These are phyloP conservation scores for Hemisphaericaspora xylofermentans DNA, from an alignment of 1,139 yeast genomes.

Conservation along the genomic window DNA sequence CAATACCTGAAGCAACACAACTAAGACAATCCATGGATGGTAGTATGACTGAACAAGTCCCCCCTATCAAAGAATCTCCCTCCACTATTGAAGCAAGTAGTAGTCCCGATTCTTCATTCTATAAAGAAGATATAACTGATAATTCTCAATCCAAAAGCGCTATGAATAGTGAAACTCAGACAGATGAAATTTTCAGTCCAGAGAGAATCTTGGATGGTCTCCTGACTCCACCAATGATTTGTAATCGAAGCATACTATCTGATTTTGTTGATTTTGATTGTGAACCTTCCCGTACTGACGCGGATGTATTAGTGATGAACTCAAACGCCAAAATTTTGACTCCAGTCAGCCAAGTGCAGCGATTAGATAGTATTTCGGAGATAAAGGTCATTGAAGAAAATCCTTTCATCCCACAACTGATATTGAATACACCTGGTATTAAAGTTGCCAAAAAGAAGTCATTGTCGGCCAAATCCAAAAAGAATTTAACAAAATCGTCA, in stretches of 20 bases:
- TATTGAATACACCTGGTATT: background rate
- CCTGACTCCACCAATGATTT: background rate
- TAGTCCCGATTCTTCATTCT: slow-evolving; percentile 18
- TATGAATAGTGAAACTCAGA: slow-evolving; percentile 10
- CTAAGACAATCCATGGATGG: background rate
- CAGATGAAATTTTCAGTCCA: slow-evolving; percentile 17
- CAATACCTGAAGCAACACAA: background rate
- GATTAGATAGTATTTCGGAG: slow-evolving; percentile 3
- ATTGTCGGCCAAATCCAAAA: slow-evolving; percentile 9
- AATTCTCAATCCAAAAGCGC: slow-evolving; percentile 6
- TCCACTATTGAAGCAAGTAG: slow-evolving; percentile 17
- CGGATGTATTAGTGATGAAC: slow-evolving; percentile 6
- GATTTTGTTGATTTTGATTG: slow-evolving; percentile 12
- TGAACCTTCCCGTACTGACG: slow-evolving; percentile 7
- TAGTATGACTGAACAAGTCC: background rate
- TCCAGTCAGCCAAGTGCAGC: slow-evolving; percentile 5
- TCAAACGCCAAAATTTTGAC: background rate
- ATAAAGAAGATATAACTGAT: slow-evolving; percentile 7
- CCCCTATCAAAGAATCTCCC: slow-evolving; percentile 11
- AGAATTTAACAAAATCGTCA: slow-evolving; percentile 12
- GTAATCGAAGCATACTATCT: slow-evolving; percentile 3
- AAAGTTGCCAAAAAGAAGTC: slow-evolving; percentile 5
- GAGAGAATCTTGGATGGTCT: slow-evolving; percentile 16
- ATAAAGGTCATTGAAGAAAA: background rate
- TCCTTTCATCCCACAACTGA: background rate